Evolutionary conservation across 169 alveolate species (phyloP), one percentile per base, ranked within the genome.

Genomic region (Plasmodium sp.): DNA sequence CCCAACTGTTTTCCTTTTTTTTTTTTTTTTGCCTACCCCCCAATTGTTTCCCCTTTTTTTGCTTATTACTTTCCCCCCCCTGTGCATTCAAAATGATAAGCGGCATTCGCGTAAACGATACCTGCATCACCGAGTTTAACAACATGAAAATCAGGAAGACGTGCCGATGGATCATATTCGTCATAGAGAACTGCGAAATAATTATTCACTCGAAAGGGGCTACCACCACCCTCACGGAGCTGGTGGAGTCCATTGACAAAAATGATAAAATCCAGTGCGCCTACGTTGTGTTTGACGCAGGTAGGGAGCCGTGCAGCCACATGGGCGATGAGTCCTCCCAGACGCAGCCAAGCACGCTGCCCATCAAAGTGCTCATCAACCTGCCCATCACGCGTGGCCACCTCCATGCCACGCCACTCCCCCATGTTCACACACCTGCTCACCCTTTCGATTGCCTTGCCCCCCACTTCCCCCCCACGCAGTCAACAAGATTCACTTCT

Each of bases 261-360:
- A 88, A 88, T 80, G 91, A 95, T 4, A 41, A 74, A 27, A 95
- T 92, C 51, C 97, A 95, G 84, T 96, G 97, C 83, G 97, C 97
- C 56, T 96, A 95, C 92, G 97, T 96, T n/a, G 96, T 95, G 18
- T 96, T 86, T 79, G 97, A 96, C 84, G 96, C 96, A 33, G 97
- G 97, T 51, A 67, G 39, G 39, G 41, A 67, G 39, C n/a, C 77
- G 12, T 67, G 12, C 41, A 36, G 5, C 41, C n/a, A 67, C 39
- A 39, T 22, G 43, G 33, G 39, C n/a, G 5, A 31, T 93, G 84
- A 14, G 90, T 73, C 34, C 16, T 33, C 31, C 62, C 31, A 16
- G 1, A 73, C 22, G 1, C 58, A 2, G 5, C n/a, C 58, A 22
- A 31, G 36, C 18, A 58, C 27, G 27, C 48, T 43, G 45, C n/a